These are phyloP conservation scores for Ottelia alismoides DNA, from an alignment of 106 monocot species.

Conservation along the genomic window DNA sequence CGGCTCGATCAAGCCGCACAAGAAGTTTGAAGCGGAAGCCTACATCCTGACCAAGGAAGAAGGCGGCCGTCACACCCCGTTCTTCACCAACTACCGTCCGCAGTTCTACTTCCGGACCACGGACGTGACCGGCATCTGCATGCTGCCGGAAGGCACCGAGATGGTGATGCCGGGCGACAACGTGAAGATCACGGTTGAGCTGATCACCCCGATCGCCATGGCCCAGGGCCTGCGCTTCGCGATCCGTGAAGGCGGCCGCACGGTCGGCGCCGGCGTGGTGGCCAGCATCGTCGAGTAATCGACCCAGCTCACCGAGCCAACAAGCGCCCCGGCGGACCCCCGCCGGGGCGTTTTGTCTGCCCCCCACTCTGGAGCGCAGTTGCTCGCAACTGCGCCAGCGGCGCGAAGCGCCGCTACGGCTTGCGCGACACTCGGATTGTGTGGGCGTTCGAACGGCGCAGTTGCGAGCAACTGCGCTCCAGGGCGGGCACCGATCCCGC, in stretches of 20 bases:
- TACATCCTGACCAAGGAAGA: constrained; percentile 81
- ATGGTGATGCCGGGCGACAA: constrained; percentile 85
- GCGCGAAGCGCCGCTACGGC: too few relatives aligned
- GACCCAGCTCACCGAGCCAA: too few relatives aligned
- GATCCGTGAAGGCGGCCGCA: constrained; percentile 71
- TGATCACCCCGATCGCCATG: constrained; percentile 55
- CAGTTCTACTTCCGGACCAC: constrained; percentile 85
- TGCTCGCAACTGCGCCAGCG: too few relatives aligned
- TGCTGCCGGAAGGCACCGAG: constrained; percentile 65
- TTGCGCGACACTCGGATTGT: too few relatives aligned
- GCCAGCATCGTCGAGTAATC: constrained; percentile 38
- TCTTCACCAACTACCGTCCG: constrained; percentile 57
- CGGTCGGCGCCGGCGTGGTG: constrained; percentile 71
- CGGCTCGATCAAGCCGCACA: constrained; percentile 68
- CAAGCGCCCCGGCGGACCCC: too few relatives aligned
- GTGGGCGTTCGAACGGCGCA: too few relatives aligned
- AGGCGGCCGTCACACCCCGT: constrained; percentile 72
- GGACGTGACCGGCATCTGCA: constrained; percentile 69
- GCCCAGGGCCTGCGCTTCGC: constrained; percentile 70
- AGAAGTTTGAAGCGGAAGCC: constrained; percentile 54
- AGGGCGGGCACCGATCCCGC: too few relatives aligned
- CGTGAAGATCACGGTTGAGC: constrained; percentile 72
- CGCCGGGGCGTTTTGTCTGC: too few relatives aligned
- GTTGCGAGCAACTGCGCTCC: too few relatives aligned
- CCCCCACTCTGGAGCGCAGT: too few relatives aligned